Evolutionary conservation across 2,329 filamentous ascomycete genomes (phyloP).

Genomic region (Lasiodiplodia citricola): DNA sequence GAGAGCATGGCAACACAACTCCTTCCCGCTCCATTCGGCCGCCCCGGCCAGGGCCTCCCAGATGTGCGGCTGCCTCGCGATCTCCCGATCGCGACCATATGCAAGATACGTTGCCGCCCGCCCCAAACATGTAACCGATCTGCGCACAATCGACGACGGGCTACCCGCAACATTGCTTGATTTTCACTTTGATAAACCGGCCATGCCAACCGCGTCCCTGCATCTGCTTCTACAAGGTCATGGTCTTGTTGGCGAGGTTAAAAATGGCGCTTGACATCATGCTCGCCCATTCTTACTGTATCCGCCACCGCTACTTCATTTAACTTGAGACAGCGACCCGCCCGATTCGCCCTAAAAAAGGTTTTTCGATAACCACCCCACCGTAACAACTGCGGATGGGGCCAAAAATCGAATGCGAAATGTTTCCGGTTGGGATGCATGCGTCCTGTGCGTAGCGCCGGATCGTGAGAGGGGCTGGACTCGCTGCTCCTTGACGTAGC

Average conservation of each 20-base stretch:
- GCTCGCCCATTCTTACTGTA: not conserved
- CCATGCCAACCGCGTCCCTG: not conserved
- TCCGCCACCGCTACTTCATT: not conserved
- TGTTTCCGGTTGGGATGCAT: not conserved
- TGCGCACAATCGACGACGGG: not conserved
- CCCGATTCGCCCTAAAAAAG: not conserved
- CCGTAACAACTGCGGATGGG: not conserved
- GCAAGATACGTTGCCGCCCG: slow-evolving; percentile 21
- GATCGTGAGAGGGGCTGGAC: not conserved
- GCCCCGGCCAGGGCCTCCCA: not conserved
- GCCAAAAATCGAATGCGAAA: not conserved
- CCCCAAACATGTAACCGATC: not conserved
- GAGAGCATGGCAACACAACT: not conserved
- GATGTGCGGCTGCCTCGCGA: slow-evolving; percentile 9
- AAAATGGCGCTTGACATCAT: not conserved
- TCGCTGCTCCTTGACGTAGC: no score
- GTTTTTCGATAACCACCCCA: not conserved
- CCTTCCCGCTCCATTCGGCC: not conserved
- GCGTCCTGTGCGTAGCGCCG: not conserved
- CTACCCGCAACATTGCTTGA: slow-evolving; percentile 14
- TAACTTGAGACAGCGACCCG: not conserved
- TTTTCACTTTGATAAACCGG: not conserved
- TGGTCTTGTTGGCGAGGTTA: not conserved
- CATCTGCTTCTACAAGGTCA: not conserved
- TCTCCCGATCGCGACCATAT: slow-evolving; percentile 10